Conservation (phyloP, 75 land plant genomes). For the Pinus taeda region DNA sequence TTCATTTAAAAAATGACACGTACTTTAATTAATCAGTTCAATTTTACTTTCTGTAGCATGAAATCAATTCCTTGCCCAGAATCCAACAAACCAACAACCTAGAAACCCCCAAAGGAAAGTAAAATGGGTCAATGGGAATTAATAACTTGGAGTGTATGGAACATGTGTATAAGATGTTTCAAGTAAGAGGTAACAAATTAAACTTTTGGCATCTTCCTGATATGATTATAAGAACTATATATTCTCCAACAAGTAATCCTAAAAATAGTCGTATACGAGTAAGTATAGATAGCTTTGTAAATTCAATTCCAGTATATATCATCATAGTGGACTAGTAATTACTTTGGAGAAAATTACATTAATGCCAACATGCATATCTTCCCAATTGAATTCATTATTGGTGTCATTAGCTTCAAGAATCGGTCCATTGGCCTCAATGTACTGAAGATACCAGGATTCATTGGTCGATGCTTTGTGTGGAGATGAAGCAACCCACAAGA, state of each 20-base stretch:
- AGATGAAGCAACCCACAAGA: constrained; percentile 97
- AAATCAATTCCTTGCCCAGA: too few species aligned
- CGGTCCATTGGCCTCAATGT: constrained; percentile 60
- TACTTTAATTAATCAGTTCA: too few species aligned
- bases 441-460: constrained; percentile 33
- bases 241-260: constrained; percentile 40
- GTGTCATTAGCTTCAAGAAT: constrained; percentile 54
- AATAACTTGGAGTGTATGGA: constrained; percentile 50
- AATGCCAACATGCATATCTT: constrained; percentile 78
- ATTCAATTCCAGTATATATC: too few species aligned
- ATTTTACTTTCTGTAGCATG: too few species aligned
- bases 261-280: not conserved
- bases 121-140: not conserved
- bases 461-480: constrained; percentile 51
- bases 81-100: not conserved
- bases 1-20: constrained; percentile 39
- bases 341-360: constrained; percentile 80
- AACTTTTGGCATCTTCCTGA: constrained; percentile 59
- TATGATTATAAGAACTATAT: constrained; percentile 30
- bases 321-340: not conserved
- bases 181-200: constrained; percentile 57
- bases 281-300: too few species aligned
- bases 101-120: too few species aligned
- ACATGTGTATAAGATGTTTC: constrained; percentile 37
- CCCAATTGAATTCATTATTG: constrained; percentile 73